These are phyloP conservation scores for Achaetomium macrosporum DNA, from an alignment of 2,329 filamentous ascomycete species.

Conservation along the genomic window DNA sequence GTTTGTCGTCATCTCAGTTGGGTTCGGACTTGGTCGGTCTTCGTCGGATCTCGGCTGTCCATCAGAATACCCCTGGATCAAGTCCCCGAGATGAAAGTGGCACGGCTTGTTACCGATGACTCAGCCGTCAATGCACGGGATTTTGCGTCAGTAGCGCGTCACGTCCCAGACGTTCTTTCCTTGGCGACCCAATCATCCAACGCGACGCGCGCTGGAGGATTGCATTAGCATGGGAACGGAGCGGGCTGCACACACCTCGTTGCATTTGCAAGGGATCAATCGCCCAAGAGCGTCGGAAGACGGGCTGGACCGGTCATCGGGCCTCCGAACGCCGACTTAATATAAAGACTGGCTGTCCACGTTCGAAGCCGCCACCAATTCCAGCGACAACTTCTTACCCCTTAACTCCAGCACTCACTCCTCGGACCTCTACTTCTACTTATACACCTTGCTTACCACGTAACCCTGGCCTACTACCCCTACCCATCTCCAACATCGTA, in stretches of 20 bases:
- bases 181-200: constrained; percentile 7
- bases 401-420: no score
- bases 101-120: background rate
- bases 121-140: constrained; percentile 7
- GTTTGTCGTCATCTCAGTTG: no score
- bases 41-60: background rate
- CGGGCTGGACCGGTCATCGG: background rate
- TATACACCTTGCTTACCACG: no score
- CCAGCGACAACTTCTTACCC: no score
- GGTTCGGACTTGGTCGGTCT: background rate
- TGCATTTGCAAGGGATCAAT: background rate
- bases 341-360: background rate
- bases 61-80: background rate
- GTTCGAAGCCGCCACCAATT: no score
- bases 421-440: no score
- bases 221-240: no score
- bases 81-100: background rate
- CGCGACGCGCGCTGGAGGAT: constrained; percentile 7
- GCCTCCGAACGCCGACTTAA: background rate
- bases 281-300: background rate
- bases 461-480: no score
- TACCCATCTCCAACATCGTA: background rate
- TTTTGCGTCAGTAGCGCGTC: constrained; percentile 8
- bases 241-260: background rate
- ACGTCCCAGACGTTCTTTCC: no score